phyloP scores from a whole-genome alignment of 139 green algal genomes.

The Coccomyxa sp. region DNA sequence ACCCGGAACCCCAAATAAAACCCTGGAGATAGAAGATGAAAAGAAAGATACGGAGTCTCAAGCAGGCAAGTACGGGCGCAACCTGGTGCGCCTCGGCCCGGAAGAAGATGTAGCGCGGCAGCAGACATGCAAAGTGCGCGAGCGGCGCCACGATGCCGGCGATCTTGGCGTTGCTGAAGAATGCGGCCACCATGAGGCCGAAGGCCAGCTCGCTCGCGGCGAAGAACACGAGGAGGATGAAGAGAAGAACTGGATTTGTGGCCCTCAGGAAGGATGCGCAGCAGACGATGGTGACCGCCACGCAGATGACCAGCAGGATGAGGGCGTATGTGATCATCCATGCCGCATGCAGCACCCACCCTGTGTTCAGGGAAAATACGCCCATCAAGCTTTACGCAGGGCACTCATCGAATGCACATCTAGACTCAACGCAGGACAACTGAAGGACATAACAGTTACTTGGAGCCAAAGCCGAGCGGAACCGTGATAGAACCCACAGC shows the following conservation, averaged over 20 bases:
- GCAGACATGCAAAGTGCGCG: constrained; percentile 12
- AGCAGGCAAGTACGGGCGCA: not conserved
- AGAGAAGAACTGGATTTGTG: constrained; percentile 11
- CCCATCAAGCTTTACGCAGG: too few relatives aligned
- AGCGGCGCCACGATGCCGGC: constrained; percentile 8
- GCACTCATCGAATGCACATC: too few relatives aligned
- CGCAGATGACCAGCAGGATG: constrained; percentile 11
- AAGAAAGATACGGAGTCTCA: too few relatives aligned
- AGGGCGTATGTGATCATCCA: constrained; percentile 19
- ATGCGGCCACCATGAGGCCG: constrained; percentile 16
- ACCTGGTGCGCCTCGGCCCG: constrained; percentile 8
- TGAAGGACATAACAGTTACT: too few relatives aligned
- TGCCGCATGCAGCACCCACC: not conserved
- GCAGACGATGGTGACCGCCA: constrained; percentile 7
- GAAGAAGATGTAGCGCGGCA: constrained; percentile 17
- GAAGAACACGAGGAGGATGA: constrained; percentile 17
- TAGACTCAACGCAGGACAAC: too few relatives aligned
- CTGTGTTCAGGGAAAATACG: too few relatives aligned
- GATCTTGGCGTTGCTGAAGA: constrained; percentile 27
- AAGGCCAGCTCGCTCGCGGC: constrained; percentile 22
- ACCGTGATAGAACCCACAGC: too few relatives aligned
- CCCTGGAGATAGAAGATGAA: too few relatives aligned
- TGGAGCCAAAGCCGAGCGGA: too few relatives aligned
- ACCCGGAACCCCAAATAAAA: too few relatives aligned
- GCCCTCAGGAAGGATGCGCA: constrained; percentile 16